Evolutionary conservation across 768 basidiomycete genomes (phyloP).

Genomic region (Saitozyma sp.): DNA sequence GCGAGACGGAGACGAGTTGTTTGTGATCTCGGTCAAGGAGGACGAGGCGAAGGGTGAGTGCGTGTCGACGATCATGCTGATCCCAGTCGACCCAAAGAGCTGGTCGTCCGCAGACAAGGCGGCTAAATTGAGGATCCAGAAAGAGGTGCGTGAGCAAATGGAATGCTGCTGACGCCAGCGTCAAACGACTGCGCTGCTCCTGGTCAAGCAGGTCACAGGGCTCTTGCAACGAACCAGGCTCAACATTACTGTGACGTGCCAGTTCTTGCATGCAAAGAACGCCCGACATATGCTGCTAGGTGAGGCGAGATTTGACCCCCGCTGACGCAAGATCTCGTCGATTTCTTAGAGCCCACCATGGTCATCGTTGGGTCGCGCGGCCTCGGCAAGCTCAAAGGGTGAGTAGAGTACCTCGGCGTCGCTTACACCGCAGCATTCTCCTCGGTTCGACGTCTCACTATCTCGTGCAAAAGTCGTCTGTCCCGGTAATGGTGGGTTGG

Average conservation of each 20-base stretch:
- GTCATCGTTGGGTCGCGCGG: conserved; percentile 95
- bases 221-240: conserved; percentile 86
- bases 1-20: conserved; percentile 86
- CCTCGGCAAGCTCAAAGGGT: conserved; percentile 83
- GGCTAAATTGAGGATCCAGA: conserved; percentile 79
- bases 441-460: conserved; percentile 95
- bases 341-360: conserved; percentile 83
- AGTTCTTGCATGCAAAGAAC: conserved; percentile 98
- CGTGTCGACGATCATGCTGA: conserved; percentile 58
- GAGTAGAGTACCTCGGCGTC: conserved; percentile 31
- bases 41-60: conserved; percentile 80
- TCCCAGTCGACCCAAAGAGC: conserved; percentile 62
- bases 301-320: conserved; percentile 42
- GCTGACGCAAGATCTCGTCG: conserved; percentile 62
- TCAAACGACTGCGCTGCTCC: conserved; percentile 81
- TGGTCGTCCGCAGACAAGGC: conserved; percentile 63
- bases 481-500: conserved; percentile 77
- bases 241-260: conserved; percentile 82
- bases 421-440: conserved; percentile 64
- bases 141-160: conserved; percentile 66
- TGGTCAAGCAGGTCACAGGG: conserved; percentile 82
- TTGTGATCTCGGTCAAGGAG: conserved; percentile 87
- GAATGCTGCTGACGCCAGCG: conserved; percentile 59
- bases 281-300: conserved; percentile 82
- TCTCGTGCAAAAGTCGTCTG: conserved; percentile 73